phyloP scores from a whole-genome alignment of 2,329 filamentous ascomycete species.

The Stemphylium vesicarium region DNA sequence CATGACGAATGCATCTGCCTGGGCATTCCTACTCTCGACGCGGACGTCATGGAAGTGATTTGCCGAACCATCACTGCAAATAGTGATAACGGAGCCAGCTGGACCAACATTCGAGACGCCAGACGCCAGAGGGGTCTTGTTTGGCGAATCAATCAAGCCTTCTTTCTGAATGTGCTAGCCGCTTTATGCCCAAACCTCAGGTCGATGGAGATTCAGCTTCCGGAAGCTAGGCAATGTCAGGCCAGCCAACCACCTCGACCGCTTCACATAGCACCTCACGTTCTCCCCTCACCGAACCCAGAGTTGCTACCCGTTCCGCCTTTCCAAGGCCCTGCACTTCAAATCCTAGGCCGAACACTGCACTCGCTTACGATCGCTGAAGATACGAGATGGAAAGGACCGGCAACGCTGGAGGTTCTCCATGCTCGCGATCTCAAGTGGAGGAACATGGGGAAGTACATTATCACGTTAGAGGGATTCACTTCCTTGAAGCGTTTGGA shows the following conservation, averaged over 20 bases:
- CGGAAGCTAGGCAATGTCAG: slow-evolving; percentile 1
- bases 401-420: slow-evolving; percentile 14
- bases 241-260: background rate
- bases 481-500: slow-evolving; percentile 13
- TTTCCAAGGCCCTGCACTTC: slow-evolving; percentile 14
- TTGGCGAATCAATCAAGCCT: slow-evolving; percentile 11
- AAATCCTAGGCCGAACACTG: slow-evolving; percentile 12
- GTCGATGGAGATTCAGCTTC: slow-evolving; percentile 18
- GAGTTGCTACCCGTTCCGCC: slow-evolving; percentile 4
- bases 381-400: slow-evolving; percentile 15
- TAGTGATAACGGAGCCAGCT: background rate
- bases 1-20: slow-evolving; percentile 2
- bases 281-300: slow-evolving; percentile 1
- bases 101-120: slow-evolving; percentile 1
- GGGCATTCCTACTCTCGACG: background rate
- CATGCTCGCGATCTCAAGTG: slow-evolving; percentile 7
- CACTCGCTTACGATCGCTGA: slow-evolving; percentile 19
- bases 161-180: slow-evolving; percentile 19
- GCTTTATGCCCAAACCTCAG: slow-evolving; percentile 20
- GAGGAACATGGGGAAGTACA: slow-evolving; percentile 19
- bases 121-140: background rate
- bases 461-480: slow-evolving; percentile 15
- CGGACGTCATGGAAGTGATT: background rate
- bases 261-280: background rate
- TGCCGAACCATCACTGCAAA: slow-evolving; percentile 4